Percentiles rank a stretch among this genome's conserved stretches.
These are phyloP conservation scores for Plantago rigida DNA, from an alignment of 305 asterid species.

Conservation along the genomic window DNA sequence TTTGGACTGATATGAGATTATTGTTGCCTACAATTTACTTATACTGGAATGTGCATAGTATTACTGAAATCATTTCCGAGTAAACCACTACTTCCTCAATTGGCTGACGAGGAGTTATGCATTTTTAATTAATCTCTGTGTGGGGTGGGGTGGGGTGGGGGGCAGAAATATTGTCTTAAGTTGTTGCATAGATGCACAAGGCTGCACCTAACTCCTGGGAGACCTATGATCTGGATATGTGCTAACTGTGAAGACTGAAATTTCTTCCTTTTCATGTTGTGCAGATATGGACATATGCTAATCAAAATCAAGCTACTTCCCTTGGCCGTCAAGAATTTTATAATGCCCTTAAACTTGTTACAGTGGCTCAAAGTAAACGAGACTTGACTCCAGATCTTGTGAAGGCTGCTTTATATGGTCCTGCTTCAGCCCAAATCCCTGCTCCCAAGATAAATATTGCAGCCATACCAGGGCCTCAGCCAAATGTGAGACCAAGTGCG, in stretches of 20 bases:
- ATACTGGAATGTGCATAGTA: no score
- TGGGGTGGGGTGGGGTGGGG: no score
- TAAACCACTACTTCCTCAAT: no score
- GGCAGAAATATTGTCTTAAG: not conserved
- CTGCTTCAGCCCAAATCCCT: slow-evolving; percentile 75
- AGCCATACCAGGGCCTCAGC: slow-evolving; percentile 27
- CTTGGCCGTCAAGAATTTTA: slow-evolving; percentile 65
- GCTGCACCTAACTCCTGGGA: no score
- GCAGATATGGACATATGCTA: slow-evolving; percentile 77
- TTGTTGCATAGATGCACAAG: not conserved
- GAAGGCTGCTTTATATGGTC: slow-evolving; percentile 70
- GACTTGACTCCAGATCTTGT: slow-evolving; percentile 70
- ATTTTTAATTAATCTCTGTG: no score
- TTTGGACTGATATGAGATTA: no score
- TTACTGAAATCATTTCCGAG: no score
- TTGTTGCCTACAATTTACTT: no score
- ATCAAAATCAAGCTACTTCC: slow-evolving; percentile 52
- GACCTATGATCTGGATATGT: no score
- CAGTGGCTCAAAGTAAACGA: slow-evolving; percentile 71
- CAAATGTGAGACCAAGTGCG: slow-evolving; percentile 28
- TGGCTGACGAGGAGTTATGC: no score
- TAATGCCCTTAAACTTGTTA: slow-evolving; percentile 77
- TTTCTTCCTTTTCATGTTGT: slow-evolving; percentile 2
- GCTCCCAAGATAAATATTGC: slow-evolving; percentile 55
- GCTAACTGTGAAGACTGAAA: no score